Evolutionary conservation across 2,329 filamentous ascomycete genomes (phyloP).

Genomic region (Aspergillus aculeatus): DNA sequence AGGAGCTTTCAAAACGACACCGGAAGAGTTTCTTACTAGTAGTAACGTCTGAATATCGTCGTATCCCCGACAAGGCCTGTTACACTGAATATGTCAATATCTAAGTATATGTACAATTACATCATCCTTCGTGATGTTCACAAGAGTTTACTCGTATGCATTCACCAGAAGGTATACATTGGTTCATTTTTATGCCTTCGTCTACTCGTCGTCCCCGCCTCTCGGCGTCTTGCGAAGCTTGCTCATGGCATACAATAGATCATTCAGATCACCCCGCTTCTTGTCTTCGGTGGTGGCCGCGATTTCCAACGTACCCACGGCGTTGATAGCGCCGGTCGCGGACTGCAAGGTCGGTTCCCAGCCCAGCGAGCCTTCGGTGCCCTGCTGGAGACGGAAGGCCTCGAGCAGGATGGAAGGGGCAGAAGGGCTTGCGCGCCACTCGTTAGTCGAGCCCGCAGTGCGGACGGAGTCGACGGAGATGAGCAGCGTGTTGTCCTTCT

Average conservation of each 20-base stretch:
- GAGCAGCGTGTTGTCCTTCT: constrained; percentile 35
- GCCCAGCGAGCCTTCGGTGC: constrained; percentile 20
- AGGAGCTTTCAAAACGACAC: too few relatives aligned
- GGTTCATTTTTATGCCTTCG: too few relatives aligned
- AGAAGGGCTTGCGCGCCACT: constrained; percentile 28
- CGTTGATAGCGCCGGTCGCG: constrained; percentile 29
- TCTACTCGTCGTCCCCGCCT: constrained; percentile 25
- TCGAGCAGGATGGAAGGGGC: constrained; percentile 30
- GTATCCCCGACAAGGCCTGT: too few relatives aligned
- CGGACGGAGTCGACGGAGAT: constrained; percentile 58
- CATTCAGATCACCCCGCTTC: constrained; percentile 34
- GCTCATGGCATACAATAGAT: constrained; percentile 39
- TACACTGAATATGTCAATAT: too few relatives aligned
- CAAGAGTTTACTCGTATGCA: too few relatives aligned
- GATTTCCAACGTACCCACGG: constrained; percentile 29
- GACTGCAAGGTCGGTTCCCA: constrained; percentile 26
- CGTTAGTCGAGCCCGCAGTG: constrained; percentile 49
- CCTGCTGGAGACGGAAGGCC: constrained; percentile 25
- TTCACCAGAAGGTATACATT: neutral
- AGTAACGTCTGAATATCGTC: too few relatives aligned
- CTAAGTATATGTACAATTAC: too few relatives aligned
- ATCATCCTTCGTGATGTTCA: too few relatives aligned
- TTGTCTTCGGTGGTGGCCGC: constrained; percentile 28
- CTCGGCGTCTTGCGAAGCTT: constrained; percentile 40
- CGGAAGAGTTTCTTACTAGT: too few relatives aligned